Conservation (phyloP, 202 grass and related monocot species). For the Brachypodium distachyon region DNA sequence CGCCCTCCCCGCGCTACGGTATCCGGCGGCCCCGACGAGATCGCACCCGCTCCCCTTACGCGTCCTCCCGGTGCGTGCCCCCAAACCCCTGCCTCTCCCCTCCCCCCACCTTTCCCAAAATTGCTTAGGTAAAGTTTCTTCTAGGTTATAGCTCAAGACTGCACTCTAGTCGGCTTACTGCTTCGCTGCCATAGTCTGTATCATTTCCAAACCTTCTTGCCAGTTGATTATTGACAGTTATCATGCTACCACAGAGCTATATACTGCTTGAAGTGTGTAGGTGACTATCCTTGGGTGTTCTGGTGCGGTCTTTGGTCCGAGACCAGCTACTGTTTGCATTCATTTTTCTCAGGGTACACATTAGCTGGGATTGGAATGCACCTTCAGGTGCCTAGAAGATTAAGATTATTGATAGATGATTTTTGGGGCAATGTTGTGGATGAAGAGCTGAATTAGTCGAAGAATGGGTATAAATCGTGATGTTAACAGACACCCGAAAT, state of each 20-base stretch:
- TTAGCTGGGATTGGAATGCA: neutral
- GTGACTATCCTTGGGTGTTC: neutral
- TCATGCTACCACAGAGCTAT: neutral
- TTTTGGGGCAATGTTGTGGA: neutral
- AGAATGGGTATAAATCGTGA: neutral
- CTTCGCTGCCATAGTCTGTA: neutral
- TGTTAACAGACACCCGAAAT: neutral
- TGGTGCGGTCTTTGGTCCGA: neutral
- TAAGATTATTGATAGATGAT: neutral
- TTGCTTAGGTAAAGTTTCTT: neutral
- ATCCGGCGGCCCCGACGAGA: slow-evolving; percentile 21
- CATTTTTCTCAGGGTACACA: neutral
- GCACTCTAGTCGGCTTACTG: neutral
- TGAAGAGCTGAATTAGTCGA: neutral
- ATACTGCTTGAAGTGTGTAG: neutral
- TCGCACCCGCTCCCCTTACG: slow-evolving; percentile 21
- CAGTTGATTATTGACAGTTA: neutral
- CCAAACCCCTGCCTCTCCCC: neutral
- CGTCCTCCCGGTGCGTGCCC: slow-evolving; percentile 8
- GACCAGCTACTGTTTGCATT: neutral
- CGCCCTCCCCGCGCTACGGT: slow-evolving; percentile 19
- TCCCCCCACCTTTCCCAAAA: neutral
- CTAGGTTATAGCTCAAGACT: neutral
- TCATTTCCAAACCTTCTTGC: neutral
- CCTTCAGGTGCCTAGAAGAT: neutral